Conservation (phyloP, 495 filamentous ascomycete genomes). For the Talaromyces liani region DNA sequence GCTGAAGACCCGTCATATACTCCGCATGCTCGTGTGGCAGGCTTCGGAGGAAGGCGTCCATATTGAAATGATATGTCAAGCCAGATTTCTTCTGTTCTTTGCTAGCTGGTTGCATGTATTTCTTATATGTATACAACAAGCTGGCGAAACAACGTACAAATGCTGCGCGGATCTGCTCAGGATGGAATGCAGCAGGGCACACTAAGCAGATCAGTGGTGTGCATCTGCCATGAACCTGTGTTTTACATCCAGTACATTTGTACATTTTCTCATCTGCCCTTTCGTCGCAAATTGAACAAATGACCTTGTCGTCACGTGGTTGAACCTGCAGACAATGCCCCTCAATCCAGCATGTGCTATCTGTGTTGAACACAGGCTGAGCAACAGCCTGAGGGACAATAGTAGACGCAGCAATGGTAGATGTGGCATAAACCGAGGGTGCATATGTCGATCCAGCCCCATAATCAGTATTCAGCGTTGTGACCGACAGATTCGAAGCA, state of each 20-base stretch:
- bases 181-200: constrained; percentile 82
- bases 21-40: constrained; percentile 86
- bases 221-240: constrained; percentile 73
- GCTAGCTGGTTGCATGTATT: constrained; percentile 65
- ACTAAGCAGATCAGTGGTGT: constrained; percentile 74
- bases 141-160: constrained; percentile 93
- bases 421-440: constrained; percentile 91
- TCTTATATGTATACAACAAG: constrained; percentile 92
- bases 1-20: constrained; percentile 77
- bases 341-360: constrained; percentile 85
- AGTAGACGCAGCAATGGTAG: constrained; percentile 95
- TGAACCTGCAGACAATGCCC: constrained; percentile 83
- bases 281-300: constrained; percentile 86
- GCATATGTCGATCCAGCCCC: constrained; percentile 77
- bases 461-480: constrained; percentile 68
- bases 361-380: constrained; percentile 79
- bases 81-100: constrained; percentile 82
- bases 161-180: constrained; percentile 83
- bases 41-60: constrained; percentile 86
- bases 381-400: constrained; percentile 87
- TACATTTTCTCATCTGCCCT: constrained; percentile 85
- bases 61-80: constrained; percentile 85
- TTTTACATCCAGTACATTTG: constrained; percentile 71
- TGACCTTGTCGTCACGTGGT: constrained; percentile 55
- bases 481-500: constrained; percentile 73